These are phyloP conservation scores for Talaromyces sp. DNA, from an alignment of 2,329 filamentous ascomycete species.

Conservation along the genomic window DNA sequence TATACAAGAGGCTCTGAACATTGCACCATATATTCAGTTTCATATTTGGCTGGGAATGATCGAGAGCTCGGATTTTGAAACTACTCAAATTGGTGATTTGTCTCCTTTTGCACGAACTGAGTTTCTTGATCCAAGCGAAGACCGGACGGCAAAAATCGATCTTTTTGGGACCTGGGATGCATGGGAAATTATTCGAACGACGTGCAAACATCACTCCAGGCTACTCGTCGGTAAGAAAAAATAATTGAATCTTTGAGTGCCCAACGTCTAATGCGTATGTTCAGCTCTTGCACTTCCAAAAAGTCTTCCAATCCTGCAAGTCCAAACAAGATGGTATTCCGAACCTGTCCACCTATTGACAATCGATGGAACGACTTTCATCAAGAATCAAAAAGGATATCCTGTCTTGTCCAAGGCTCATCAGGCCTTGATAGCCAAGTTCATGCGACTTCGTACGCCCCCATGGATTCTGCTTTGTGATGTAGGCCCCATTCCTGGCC, in stretches of 20 bases:
- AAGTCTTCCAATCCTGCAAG: conserved; percentile 53
- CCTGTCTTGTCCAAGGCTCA: conserved; percentile 58
- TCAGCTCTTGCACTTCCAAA: conserved; percentile 58
- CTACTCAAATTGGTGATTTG: conserved; percentile 44
- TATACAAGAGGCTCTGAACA: conserved; percentile 71
- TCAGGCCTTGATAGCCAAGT: conserved; percentile 55
- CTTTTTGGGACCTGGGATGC: conserved; percentile 84
- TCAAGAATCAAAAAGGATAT: conserved; percentile 58
- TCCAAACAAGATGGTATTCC: conserved; percentile 62
- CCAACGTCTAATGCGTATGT: not conserved
- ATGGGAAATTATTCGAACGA: conserved; percentile 81
- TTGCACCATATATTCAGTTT: conserved; percentile 73
- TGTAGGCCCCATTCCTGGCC: conserved; percentile 54
- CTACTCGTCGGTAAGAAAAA: conserved; percentile 74
- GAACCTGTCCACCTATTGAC: conserved; percentile 59
- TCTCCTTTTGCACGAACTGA: conserved; percentile 42
- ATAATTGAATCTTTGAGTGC: not conserved
- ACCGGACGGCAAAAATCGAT: conserved; percentile 55
- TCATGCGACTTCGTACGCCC: conserved; percentile 55
- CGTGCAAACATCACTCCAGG: conserved; percentile 79
- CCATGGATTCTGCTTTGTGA: conserved; percentile 62
- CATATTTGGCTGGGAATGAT: conserved; percentile 82
- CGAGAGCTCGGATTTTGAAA: conserved; percentile 61
- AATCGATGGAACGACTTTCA: conserved; percentile 53
- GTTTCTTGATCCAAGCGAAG: conserved; percentile 33